Conservation (phyloP, 2,329 filamentous ascomycete genomes). For the Clonostachys solani region DNA sequence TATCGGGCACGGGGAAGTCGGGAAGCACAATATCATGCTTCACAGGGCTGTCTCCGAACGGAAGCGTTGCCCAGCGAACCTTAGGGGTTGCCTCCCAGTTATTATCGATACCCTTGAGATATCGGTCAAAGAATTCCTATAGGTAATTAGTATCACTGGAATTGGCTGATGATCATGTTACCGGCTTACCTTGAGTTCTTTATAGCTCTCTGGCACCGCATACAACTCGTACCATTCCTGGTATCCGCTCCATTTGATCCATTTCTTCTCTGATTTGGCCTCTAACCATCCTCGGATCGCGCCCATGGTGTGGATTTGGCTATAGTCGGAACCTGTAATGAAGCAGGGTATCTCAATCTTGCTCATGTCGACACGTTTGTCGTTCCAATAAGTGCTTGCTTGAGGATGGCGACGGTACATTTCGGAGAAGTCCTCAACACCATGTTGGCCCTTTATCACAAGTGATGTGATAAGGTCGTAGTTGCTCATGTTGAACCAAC, state of each 20-base stretch:
- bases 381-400: constrained; percentile 11
- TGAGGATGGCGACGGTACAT: constrained; percentile 30
- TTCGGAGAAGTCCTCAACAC: constrained; percentile 32
- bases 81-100: no score
- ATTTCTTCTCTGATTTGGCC: constrained; percentile 23
- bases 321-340: no score
- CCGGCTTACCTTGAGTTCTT: background rate
- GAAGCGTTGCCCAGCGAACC: no score
- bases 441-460: constrained; percentile 22
- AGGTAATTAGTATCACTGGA: no score
- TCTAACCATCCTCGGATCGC: constrained; percentile 13
- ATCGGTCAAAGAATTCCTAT: no score
- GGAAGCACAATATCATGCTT: no score
- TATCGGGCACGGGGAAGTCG: no score
- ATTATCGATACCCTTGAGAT: no score
- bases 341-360: no score
- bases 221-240: constrained; percentile 1
- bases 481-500: constrained; percentile 29
- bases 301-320: constrained; percentile 16
- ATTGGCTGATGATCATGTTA: no score
- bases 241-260: constrained; percentile 2
- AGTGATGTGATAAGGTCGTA: constrained; percentile 33
- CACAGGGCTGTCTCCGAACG: no score
- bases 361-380: no score
- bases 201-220: background rate